Conservation (phyloP, 78 protist species). For the Creolimax fragrantissima region DNA sequence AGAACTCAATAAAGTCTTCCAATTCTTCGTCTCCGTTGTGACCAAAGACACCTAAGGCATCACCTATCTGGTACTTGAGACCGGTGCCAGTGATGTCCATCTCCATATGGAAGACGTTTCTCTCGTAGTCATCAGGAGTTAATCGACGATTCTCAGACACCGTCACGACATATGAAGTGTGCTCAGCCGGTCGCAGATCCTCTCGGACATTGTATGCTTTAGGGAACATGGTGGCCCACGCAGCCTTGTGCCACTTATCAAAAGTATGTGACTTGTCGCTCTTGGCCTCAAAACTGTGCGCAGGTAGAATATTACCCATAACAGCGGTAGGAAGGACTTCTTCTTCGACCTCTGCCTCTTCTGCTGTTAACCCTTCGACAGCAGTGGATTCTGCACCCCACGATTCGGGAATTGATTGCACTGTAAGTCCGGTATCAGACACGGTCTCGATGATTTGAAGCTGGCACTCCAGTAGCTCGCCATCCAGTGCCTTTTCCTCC, state of each 20-base stretch:
- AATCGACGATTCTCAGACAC: conserved; percentile 25
- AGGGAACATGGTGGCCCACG: conserved; percentile 8
- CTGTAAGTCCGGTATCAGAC: background rate
- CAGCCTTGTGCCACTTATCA: background rate
- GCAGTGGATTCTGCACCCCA: background rate
- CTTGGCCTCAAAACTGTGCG: background rate
- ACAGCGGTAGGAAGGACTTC: background rate
- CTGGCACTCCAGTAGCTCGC: background rate
- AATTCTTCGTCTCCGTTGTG: conserved; percentile 33
- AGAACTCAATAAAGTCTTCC: conserved; percentile 26
- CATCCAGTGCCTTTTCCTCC: background rate
- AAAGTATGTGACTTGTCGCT: background rate
- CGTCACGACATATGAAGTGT: background rate
- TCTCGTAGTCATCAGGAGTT: conserved; percentile 42
- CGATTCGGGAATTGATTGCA: background rate
- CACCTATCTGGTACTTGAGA: conserved; percentile 51
- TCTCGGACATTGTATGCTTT: background rate
- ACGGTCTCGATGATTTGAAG: background rate
- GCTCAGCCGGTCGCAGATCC: background rate
- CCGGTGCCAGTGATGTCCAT: conserved; percentile 32
- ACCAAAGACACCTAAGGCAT: conserved; percentile 62
- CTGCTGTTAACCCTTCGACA: background rate
- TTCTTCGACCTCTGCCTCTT: background rate
- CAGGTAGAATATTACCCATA: background rate
- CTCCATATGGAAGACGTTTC: conserved; percentile 51